Base-by-base conservation (phyloP, 2,329 filamentous ascomycete species). In the Botryotinia convoluta region DNA sequence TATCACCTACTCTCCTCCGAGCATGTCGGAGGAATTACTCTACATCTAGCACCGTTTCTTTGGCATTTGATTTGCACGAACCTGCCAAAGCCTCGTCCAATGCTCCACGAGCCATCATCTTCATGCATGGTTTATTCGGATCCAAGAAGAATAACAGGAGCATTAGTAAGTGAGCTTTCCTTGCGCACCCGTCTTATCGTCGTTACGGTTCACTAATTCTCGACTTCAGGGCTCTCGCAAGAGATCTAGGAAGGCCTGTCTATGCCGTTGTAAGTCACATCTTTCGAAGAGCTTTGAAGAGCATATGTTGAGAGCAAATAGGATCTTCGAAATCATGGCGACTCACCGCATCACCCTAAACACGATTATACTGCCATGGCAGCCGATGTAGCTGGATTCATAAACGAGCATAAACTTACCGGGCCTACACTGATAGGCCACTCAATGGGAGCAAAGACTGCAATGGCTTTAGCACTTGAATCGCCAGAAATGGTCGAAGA, bases 361-460 rank as follows among this genome's bases (percentile, higher is more conserved):
- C 96, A 98, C 82, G 91, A 95, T 83, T 98, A 98, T 82, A 82
- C 83, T 1, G 87, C 89, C 62, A 94, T 98, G 88, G 93, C 95
- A 7, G 88, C 91, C 76, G 95, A 98, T 79, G 90, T 98, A 18
- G 89, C 91, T 72, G 85, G 87, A 62, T 98, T 98, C 82, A 91
- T 98, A 72, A 78, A 86, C 8, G 84, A 92, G 72, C 91, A 97
- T 81, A 84, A 86, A 5, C 84, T 98, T n/a, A 84, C 87, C 62
- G 85, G 92, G 42, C 86, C 91, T 2, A 94, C 92, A 0, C 84
- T 98, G 42, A 96, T 98, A 79, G 95, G 95, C 0, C 96, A 98
- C 83, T 97, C 94, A 1, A 98, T 98, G 91, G 95, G 96, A 76
- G 95, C 95, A 64, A 98, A 98, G 85, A 91, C 92, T 2, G 94